A percentile compares a stretch with the other conserved stretches of the same genome.
Conservation (phyloP, 2,329 filamentous ascomycete genomes). For the Trichoderma aggressivum region DNA sequence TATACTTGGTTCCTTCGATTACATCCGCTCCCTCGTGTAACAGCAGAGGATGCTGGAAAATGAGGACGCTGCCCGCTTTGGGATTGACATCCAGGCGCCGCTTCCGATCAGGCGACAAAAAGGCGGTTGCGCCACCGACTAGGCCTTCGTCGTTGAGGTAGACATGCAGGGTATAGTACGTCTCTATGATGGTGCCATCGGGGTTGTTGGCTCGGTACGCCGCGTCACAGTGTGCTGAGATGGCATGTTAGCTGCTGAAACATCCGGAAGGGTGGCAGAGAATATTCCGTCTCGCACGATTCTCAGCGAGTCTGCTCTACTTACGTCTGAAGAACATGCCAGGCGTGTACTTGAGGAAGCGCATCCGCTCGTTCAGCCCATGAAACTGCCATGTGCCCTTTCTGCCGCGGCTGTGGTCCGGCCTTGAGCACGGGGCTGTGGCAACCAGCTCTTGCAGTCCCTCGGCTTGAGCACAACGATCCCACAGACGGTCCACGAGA, state of each 20-base stretch:
- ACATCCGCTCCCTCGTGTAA: conserved; percentile 55
- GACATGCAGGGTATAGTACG: conserved; percentile 54
- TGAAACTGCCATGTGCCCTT: conserved; percentile 41
- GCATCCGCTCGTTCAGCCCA: conserved; percentile 67
- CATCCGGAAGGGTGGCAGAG: no score
- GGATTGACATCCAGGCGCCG: conserved; percentile 52
- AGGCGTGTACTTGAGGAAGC: conserved; percentile 68
- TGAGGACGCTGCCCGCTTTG: conserved; percentile 54
- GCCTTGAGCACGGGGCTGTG: conserved; percentile 27
- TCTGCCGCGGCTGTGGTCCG: conserved; percentile 24
- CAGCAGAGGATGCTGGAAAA: conserved; percentile 55
- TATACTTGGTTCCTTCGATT: conserved; percentile 51
- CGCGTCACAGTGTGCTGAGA: conserved; percentile 65
- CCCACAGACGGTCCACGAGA: conserved; percentile 61
- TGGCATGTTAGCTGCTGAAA: background rate
- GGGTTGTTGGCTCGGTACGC: conserved; percentile 42
- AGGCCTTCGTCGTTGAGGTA: conserved; percentile 41
- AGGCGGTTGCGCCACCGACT: conserved; percentile 54
- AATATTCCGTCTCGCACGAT: background rate
- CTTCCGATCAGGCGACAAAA: conserved; percentile 42
- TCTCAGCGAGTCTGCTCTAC: conserved; percentile 12
- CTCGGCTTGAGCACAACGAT: conserved; percentile 47
- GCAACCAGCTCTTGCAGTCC: conserved; percentile 42
- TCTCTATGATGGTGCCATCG: conserved; percentile 47
- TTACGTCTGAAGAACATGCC: conserved; percentile 68